Conservation (phyloP, 106 monocot species). For the Dendrobium nobile region DNA sequence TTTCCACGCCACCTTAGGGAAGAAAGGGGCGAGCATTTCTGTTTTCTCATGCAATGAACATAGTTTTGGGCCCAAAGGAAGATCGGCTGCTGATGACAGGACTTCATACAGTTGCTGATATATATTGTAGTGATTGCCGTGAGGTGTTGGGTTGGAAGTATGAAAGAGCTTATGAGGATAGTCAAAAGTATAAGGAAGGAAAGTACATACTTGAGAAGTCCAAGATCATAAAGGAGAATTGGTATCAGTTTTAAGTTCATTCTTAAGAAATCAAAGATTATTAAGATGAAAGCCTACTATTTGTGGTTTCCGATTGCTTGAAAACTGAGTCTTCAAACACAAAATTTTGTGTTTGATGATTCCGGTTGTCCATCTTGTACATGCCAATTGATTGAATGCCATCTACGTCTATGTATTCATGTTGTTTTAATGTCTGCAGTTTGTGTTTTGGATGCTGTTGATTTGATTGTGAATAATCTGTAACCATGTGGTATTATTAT, state of each 20-base stretch:
- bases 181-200: constrained; percentile 83
- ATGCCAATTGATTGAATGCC: neutral
- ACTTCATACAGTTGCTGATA: constrained; percentile 82
- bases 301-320: too few species aligned
- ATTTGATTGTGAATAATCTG: neutral
- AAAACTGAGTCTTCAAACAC: neutral
- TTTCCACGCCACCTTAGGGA: constrained; percentile 27
- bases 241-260: constrained; percentile 23
- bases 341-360: neutral
- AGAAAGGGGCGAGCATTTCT: constrained; percentile 80
- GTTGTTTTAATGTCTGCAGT: neutral
- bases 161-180: constrained; percentile 73
- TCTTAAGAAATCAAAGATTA: neutral
- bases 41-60: constrained; percentile 84
- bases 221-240: constrained; percentile 77
- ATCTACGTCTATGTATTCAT: neutral
- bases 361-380: neutral
- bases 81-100: constrained; percentile 78
- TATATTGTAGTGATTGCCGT: constrained; percentile 75
- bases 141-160: constrained; percentile 81
- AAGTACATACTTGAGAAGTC: constrained; percentile 87
- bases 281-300: too few species aligned
- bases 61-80: constrained; percentile 65
- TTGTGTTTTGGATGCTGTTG: neutral
- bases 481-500: neutral